Evolutionary conservation across 768 basidiomycete species (phyloP).

Genomic region (Hysterangium stoloniferum): DNA sequence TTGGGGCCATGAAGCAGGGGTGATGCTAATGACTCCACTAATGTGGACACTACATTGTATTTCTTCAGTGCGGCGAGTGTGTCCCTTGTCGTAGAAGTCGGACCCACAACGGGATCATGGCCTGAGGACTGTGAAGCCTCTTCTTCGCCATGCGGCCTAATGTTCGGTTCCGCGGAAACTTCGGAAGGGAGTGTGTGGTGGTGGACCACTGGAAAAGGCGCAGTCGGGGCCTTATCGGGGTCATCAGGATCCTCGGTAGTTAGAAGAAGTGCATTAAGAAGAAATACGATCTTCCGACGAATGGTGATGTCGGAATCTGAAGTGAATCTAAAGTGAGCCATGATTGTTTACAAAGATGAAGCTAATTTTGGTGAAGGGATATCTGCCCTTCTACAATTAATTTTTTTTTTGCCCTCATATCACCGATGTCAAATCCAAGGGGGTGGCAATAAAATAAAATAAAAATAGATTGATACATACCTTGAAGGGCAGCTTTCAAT

Average conservation of each 20-base stretch:
- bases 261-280: slow-evolving; percentile 62
- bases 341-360: slow-evolving; percentile 2
- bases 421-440: background rate
- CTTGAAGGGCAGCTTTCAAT: slow-evolving; percentile 52
- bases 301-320: slow-evolving; percentile 71
- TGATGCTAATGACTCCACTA: slow-evolving; percentile 44
- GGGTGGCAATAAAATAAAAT: background rate
- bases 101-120: slow-evolving; percentile 55
- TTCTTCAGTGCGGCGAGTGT: slow-evolving; percentile 42
- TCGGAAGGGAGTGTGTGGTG: slow-evolving; percentile 13
- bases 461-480: slow-evolving; percentile 28
- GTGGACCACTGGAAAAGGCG: slow-evolving; percentile 5
- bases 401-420: too few relatives aligned
- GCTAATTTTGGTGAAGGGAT: background rate
- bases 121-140: slow-evolving; percentile 47
- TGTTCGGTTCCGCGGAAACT: slow-evolving; percentile 15
- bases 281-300: slow-evolving; percentile 72
- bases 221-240: background rate
- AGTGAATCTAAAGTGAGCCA: slow-evolving; percentile 6
- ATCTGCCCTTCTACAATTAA: too few relatives aligned
- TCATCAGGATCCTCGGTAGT: slow-evolving; percentile 28
- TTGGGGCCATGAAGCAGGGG: slow-evolving; percentile 62
- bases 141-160: background rate
- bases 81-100: slow-evolving; percentile 44
- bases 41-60: slow-evolving; percentile 38